These are phyloP conservation scores for Termitomyces sp. DNA, from an alignment of 768 basidiomycete genomes.

Conservation along the genomic window DNA sequence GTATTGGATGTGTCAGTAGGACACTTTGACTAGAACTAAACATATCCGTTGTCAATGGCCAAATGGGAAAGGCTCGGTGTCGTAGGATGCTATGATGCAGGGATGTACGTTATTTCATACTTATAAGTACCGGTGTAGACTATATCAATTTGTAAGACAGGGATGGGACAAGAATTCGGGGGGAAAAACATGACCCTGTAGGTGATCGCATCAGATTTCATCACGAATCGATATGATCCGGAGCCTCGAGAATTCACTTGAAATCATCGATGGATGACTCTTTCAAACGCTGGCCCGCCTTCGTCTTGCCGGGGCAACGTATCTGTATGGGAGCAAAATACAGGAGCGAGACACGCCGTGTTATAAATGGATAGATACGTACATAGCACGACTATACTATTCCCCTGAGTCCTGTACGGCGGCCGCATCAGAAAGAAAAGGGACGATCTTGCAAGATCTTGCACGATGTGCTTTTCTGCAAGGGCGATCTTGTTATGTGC, in stretches of 20 bases:
- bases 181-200: background rate
- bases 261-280: background rate
- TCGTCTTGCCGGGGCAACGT: background rate
- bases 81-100: background rate
- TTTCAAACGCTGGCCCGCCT: too few species aligned
- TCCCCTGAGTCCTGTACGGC: constrained; percentile 2
- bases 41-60: background rate
- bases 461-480: background rate
- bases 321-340: background rate
- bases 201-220: constrained; percentile 2
- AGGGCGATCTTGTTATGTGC: constrained; percentile 8
- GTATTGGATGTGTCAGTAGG: background rate
- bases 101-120: background rate
- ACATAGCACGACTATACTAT: background rate
- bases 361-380: background rate
- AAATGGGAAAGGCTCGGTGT: background rate
- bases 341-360: background rate
- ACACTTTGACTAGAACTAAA: background rate
- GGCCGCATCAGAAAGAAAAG: constrained; percentile 9
- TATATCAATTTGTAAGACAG: background rate
- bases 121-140: background rate
- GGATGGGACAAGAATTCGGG: background rate
- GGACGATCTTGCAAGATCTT: constrained; percentile 6
- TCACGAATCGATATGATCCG: background rate
- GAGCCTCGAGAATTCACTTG: background rate